Conservation (phyloP, 2,329 filamentous ascomycete genomes). For the Xylaria hypoxylon region DNA sequence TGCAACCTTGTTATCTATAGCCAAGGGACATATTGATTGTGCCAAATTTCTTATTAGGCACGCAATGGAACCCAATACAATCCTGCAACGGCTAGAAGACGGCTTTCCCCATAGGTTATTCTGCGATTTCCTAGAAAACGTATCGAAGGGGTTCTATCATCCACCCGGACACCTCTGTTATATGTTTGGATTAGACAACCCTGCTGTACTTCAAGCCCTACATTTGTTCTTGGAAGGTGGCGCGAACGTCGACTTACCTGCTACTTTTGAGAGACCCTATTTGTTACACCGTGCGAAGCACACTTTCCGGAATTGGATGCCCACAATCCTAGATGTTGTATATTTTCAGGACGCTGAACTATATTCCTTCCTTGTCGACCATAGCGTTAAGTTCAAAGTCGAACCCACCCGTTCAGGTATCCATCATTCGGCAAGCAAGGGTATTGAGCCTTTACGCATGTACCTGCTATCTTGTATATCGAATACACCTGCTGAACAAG, state of each 20-base stretch:
- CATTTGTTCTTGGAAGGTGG: slow-evolving; percentile 8
- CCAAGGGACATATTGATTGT: background rate
- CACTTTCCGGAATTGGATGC: no score
- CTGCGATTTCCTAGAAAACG: background rate
- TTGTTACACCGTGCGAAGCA: background rate
- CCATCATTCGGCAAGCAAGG: no score
- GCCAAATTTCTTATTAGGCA: slow-evolving; percentile 6
- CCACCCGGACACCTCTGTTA: no score
- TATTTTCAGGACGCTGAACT: no score
- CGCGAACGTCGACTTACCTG: background rate
- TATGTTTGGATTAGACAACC: background rate
- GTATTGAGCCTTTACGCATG: no score
- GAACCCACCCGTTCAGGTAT: no score
- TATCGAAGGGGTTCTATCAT: background rate
- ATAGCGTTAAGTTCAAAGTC: no score
- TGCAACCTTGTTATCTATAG: background rate
- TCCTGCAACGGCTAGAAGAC: background rate
- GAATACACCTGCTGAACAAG: no score
- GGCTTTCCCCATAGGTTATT: background rate
- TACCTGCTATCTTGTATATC: no score
- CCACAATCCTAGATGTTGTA: no score
- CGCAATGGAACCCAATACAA: background rate
- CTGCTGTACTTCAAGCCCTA: background rate
- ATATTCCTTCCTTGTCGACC: no score
- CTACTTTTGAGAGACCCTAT: no score